Evolutionary conservation across 179 eudicot species (phyloP), one percentile per base, ranked within the genome.

Genomic region (Monotropa hypopitys): DNA sequence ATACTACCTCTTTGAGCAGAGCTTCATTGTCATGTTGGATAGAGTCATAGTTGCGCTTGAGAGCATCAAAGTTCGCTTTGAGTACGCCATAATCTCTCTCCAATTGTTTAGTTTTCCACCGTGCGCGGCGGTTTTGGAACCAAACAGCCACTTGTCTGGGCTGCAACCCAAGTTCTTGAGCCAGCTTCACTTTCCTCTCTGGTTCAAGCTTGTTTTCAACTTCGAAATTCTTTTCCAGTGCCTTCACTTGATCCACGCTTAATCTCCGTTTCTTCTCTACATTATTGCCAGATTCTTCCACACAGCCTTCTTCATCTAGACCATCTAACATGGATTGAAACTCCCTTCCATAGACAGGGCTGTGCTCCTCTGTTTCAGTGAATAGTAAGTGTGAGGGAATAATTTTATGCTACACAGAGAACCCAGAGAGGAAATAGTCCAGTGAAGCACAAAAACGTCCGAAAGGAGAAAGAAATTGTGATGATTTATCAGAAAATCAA

Each of bases 41-140:
- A 4, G 2, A 1, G 32, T 76, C 76, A 47, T 74, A 88, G 40
- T 85, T 82, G 51, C 43, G 84, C 78, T 77, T 78, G 73, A 88
- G 92, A 69, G 86, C 80, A 63, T 87, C 90, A 68, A 85, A 88
- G 46, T 77, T 83, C 72, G 88, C 20, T 35, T 81, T 66, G 46
- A 88, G 88, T 9, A 66, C 72, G 67, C 76, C 78, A 68, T 86
- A 86, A 21, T 88, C 89, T 69, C 67, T 84, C 73, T 88, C 91
- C 47, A 88, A 51, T 69, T 80, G 85, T 88, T 87, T 88, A 0
- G 88, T 69, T 76, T 85, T 87, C 82, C 84, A 88, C 16, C 91
- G 74, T 3, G 91, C 89, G 0, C 91, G 87, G 9, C 89, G 89
- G 65, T 88, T 88, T 46, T 88, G 91, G 82, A 88, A 88, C 91